Evolutionary conservation across 2,329 filamentous ascomycete species (phyloP).

Genomic region (Ploettnerulaceae sp.): DNA sequence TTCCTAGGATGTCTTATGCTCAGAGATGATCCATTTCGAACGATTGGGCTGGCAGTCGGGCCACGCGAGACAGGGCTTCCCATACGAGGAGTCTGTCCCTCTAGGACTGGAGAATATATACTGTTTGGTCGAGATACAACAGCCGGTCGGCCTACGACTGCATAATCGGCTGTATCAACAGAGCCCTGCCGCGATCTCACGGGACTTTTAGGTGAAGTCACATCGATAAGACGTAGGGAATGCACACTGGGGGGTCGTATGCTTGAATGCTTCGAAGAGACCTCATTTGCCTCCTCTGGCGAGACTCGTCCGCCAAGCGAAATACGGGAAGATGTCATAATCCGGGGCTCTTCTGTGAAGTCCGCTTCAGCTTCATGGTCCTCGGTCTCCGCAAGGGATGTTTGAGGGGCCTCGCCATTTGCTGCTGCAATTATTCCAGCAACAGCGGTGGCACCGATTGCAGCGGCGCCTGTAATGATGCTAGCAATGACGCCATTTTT

Average conservation of each 20-base stretch:
- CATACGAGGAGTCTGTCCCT: conserved; percentile 22
- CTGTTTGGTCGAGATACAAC: conserved; percentile 24
- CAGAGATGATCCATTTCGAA: conserved; percentile 23
- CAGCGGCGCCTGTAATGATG: conserved; percentile 18
- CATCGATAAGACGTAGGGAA: conserved; percentile 34
- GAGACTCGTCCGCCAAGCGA: conserved; percentile 30
- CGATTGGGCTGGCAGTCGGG: conserved; percentile 24
- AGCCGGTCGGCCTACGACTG: conserved; percentile 15
- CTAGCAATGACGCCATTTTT: conserved; percentile 13
- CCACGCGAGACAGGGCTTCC: conserved; percentile 26
- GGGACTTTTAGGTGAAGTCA: conserved; percentile 27
- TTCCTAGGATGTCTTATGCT: conserved; percentile 23
- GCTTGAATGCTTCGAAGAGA: conserved; percentile 25
- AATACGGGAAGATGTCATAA: conserved; percentile 35
- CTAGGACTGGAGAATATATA: conserved; percentile 21
- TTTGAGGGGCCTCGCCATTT: conserved; percentile 23
- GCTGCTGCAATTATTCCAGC: conserved; percentile 21
- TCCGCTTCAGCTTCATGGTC: conserved; percentile 27
- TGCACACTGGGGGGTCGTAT: conserved; percentile 31
- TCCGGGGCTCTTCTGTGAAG: conserved; percentile 32
- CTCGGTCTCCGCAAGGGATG: conserved; percentile 15
- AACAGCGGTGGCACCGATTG: conserved; percentile 21
- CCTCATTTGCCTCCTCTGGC: conserved; percentile 23
- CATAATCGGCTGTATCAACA: conserved; percentile 20
- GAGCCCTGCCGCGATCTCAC: conserved; percentile 22